Evolutionary conservation across 805 yeast species (phyloP), one percentile per base, ranked within the genome.

Genomic region (Candida quercuum): DNA sequence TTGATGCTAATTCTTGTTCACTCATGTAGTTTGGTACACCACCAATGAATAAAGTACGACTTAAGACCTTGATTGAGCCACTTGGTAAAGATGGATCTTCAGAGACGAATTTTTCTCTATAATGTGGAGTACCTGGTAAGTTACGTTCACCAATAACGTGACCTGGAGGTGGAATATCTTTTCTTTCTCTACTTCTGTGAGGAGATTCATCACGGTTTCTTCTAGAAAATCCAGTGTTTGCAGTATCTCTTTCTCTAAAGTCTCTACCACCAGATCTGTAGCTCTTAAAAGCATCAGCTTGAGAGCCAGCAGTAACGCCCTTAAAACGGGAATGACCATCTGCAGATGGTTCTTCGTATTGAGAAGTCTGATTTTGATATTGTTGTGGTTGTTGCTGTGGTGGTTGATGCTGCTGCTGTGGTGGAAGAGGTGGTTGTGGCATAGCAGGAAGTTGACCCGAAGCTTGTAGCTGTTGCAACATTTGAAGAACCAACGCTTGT

Each of bases 41-140:
- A 34, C 98, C 98, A 42, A 93, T 80, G 54, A 93, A 93, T 41
- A 93, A 66, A 0, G 99, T 93, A 64, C 99, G 79, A 37, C 95
- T 83, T 49, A 75, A 73, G 2, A 91, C 96, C 56, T 82, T 84
- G 50, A 91, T 74, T 29, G 82, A 72, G 30, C 88, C 95, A 33
- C 78, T 76, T 2, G 95, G 93, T 40, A 88, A 63, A 11, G 74
- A 62, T 28, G 74, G 72, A 60, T 89, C 97, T 54, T 70, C 71
- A 10, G 80, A 72, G 31, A 87, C 81, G 39, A 75, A 76, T 52
- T 78, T 78, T n/a, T 81, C 81, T 61, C 95, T 77, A 60, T 66
- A 84, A 60, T 85, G 88, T 3, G 84, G 79, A 36, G 79, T 81
- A 3, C 85, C 81, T 28, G 85, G 86, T 6, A 70, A 61, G 55